These are phyloP conservation scores for Coemansia sp. DNA, from an alignment of 192 early-diverging fungal species.

Conservation along the genomic window DNA sequence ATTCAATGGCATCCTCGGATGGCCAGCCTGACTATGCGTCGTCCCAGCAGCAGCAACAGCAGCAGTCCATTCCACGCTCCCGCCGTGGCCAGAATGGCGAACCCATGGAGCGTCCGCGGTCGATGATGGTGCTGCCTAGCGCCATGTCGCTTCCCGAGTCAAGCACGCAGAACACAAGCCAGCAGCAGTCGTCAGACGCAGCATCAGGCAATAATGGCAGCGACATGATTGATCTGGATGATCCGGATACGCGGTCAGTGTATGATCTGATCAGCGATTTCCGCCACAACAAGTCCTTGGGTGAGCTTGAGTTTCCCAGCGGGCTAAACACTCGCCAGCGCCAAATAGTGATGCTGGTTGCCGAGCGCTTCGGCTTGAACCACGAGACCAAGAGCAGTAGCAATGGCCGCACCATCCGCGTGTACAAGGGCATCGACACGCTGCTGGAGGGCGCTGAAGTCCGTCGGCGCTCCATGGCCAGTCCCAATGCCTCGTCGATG, in stretches of 20 bases:
- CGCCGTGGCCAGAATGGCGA: constrained; percentile 37
- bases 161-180: constrained; percentile 13
- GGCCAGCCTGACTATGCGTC: constrained; percentile 24
- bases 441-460: constrained; percentile 50
- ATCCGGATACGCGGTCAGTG: constrained; percentile 65
- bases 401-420: constrained; percentile 41
- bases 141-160: constrained; percentile 41
- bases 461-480: constrained; percentile 43
- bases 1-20: constrained; percentile 7
- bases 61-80: constrained; percentile 43
- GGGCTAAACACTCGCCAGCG: constrained; percentile 60
- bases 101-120: constrained; percentile 27
- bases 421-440: constrained; percentile 53
- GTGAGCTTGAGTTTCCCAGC: constrained; percentile 66
- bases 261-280: constrained; percentile 73
- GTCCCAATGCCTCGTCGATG: constrained; percentile 11
- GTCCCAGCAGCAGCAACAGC: constrained; percentile 35
- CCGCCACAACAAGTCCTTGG: constrained; percentile 63
- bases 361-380: constrained; percentile 65
- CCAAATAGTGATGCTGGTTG: constrained; percentile 64
- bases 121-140: constrained; percentile 51
- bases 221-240: constrained; percentile 63
- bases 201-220: constrained; percentile 8
- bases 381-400: constrained; percentile 52
- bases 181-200: constrained; percentile 18